Evolutionary conservation across 78 protist species (phyloP).

Genomic region (Tieghemostelium lacteum): DNA sequence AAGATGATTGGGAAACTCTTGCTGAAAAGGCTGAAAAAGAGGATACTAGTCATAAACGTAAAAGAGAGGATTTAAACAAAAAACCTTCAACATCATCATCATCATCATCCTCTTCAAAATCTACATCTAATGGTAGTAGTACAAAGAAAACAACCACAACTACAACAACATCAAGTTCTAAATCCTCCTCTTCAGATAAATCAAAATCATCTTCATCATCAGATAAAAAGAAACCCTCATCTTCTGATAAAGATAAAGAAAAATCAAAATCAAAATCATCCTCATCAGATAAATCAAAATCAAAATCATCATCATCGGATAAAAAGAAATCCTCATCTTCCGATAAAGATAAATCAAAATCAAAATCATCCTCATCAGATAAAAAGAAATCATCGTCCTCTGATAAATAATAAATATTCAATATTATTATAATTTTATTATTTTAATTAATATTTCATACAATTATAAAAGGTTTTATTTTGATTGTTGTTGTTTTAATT

Average conservation of each 20-base stretch:
- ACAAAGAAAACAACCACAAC: no score
- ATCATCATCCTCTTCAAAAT: background rate
- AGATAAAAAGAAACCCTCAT: background rate
- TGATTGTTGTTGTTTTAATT: no score
- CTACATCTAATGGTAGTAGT: no score
- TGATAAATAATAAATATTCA: no score
- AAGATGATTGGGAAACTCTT: constrained; percentile 80
- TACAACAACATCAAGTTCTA: background rate
- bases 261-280: background rate
- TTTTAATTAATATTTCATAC: no score
- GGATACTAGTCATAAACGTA: constrained; percentile 36
- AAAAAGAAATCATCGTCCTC: no score
- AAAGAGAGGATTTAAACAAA: constrained; percentile 12
- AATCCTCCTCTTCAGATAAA: background rate
- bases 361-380: no score
- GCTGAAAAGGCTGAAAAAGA: constrained; percentile 60
- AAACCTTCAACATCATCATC: background rate
- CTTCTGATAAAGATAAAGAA: background rate
- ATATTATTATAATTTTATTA: no score
- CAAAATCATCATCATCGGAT: background rate
- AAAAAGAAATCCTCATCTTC: constrained; percentile 1
- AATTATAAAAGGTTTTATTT: no score
- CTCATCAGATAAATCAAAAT: background rate
- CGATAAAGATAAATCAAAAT: background rate
- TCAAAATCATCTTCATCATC: background rate